A percentile compares a stretch with the other conserved stretches of the same genome.
Evolutionary conservation across 805 yeast species (phyloP).

Genomic region (Vanderwaltozyma polyspora): DNA sequence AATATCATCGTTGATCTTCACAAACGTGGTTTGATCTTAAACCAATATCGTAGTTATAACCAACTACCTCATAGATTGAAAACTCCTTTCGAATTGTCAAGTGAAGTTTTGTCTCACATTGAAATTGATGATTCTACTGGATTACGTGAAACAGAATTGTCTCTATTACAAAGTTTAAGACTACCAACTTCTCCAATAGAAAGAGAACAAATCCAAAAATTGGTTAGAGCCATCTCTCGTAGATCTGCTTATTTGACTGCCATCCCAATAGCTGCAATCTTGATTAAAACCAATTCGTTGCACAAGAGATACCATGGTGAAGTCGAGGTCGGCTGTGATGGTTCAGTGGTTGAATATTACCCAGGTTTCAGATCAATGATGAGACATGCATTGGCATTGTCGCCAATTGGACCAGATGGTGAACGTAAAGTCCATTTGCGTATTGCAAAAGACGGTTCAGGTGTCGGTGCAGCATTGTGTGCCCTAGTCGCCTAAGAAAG

Average conservation of each 20-base stretch:
- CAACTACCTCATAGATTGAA: constrained; percentile 46
- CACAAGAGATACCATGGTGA: constrained; percentile 45
- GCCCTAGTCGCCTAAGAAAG: constrained; percentile 38
- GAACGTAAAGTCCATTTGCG: constrained; percentile 63
- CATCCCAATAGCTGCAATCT: constrained; percentile 79
- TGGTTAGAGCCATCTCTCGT: constrained; percentile 73
- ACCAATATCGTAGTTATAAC: constrained; percentile 34
- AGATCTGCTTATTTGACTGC: constrained; percentile 85
- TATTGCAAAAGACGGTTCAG: constrained; percentile 90
- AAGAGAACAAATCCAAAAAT: constrained; percentile 57
- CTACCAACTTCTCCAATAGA: constrained; percentile 61
- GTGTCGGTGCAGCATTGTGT: constrained; percentile 95
- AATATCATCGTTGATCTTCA: constrained; percentile 60
- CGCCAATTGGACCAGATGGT: constrained; percentile 63
- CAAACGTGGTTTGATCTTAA: constrained; percentile 45
- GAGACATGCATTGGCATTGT: constrained; percentile 62
- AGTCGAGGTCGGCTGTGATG: constrained; percentile 93
- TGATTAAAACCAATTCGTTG: constrained; percentile 55
- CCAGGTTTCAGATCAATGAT: constrained; percentile 79
- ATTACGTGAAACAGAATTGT: constrained; percentile 57
- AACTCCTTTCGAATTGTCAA: constrained; percentile 67
- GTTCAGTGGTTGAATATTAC: constrained; percentile 85
- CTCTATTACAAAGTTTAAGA: constrained; percentile 54
- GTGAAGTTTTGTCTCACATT: constrained; percentile 72
- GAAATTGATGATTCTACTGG: constrained; percentile 75